Conservation (phyloP, 2,329 filamentous ascomycete genomes). For the Talaromyces marneffei region DNA sequence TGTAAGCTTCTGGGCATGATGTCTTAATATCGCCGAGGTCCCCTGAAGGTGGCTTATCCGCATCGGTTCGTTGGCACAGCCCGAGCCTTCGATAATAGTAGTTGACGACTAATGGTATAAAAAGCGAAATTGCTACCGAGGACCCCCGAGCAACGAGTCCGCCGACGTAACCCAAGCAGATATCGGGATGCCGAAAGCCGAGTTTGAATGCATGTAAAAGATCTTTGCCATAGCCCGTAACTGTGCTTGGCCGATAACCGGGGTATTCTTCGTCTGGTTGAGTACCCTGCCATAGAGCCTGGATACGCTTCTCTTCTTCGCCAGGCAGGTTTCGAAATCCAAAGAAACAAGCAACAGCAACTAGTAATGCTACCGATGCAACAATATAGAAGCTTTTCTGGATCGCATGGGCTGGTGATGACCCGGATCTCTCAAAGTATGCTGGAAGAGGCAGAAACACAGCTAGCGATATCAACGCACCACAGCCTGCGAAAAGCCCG, state of each 20-base stretch:
- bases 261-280: neutral
- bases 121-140: slow-evolving; percentile 89
- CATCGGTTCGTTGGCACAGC: slow-evolving; percentile 56
- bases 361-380: slow-evolving; percentile 61
- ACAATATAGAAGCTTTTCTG: slow-evolving; percentile 85
- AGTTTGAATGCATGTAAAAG: slow-evolving; percentile 60
- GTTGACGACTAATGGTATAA: slow-evolving; percentile 89
- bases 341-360: slow-evolving; percentile 70
- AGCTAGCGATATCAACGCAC: slow-evolving; percentile 74
- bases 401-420: slow-evolving; percentile 68
- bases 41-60: slow-evolving; percentile 23
- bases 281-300: slow-evolving; percentile 38
- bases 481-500: slow-evolving; percentile 85
- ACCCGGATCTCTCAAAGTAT: slow-evolving; percentile 66
- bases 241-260: neutral
- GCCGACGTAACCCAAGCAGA: slow-evolving; percentile 82
- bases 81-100: slow-evolving; percentile 79
- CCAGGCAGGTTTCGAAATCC: slow-evolving; percentile 64
- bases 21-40: slow-evolving; percentile 63
- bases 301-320: slow-evolving; percentile 72
- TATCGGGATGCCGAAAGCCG: slow-evolving; percentile 68
- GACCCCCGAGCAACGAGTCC: slow-evolving; percentile 93
- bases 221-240: slow-evolving; percentile 42
- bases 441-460: slow-evolving; percentile 85
- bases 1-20: slow-evolving; percentile 79